Conservation (phyloP, 345 rosid genomes). For the Syzygium aromaticum region DNA sequence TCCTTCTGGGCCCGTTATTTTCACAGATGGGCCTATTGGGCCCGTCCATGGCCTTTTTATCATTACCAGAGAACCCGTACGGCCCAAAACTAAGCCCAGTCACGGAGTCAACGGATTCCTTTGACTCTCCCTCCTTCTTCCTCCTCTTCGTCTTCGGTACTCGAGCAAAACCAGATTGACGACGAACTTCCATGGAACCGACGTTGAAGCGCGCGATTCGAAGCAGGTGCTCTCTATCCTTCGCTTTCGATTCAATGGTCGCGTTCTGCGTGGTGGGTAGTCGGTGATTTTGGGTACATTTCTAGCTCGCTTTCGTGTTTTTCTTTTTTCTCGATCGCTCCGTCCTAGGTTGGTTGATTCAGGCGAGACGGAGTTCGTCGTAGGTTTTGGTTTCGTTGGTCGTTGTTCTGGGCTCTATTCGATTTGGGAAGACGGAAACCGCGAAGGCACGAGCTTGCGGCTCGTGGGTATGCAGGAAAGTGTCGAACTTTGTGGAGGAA, state of each 20-base stretch:
- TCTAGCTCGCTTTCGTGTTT: neutral
- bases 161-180: neutral
- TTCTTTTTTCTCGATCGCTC: neutral
- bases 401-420: neutral
- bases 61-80: neutral
- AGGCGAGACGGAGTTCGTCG: accelerated
- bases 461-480: neutral
- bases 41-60: neutral
- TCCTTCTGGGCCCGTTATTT: neutral
- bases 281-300: neutral
- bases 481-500: neutral
- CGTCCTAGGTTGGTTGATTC: neutral
- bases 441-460: neutral
- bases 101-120: neutral
- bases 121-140: neutral
- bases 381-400: accelerated
- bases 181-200: neutral
- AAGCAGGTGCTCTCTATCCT: neutral
- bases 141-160: accelerated
- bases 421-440: neutral
- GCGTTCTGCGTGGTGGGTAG: neutral
- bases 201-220: neutral
- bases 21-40: neutral
- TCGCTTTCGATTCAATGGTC: neutral
- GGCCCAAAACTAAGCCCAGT: neutral